Evolutionary conservation across 139 green algal genomes (phyloP).

Genomic region (Closterium sp.): DNA sequence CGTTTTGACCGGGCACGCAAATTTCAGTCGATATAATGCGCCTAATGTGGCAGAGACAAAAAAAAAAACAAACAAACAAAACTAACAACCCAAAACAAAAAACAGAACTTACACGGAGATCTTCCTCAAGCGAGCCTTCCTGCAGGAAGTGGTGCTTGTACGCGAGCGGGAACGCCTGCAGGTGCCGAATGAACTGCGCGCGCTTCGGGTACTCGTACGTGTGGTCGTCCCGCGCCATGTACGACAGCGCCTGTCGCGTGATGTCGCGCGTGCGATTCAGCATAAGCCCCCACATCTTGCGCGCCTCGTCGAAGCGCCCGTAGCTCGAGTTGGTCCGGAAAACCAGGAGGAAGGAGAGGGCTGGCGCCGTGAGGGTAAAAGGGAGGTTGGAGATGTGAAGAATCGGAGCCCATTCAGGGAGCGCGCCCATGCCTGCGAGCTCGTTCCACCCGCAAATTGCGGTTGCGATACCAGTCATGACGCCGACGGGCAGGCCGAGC

Average conservation of each 20-base stretch:
- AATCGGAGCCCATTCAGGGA: conserved; percentile 15
- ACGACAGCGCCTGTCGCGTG: conserved; percentile 21
- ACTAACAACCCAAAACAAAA: no score
- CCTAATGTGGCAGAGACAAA: no score
- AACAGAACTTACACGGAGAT: conserved; percentile 25
- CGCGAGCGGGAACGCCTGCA: conserved; percentile 31
- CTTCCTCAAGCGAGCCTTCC: conserved; percentile 28
- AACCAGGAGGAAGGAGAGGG: conserved; percentile 43
- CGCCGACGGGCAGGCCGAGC: conserved; percentile 9
- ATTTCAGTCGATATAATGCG: no score
- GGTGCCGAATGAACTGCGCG: conserved; percentile 27
- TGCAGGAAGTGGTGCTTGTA: conserved; percentile 43
- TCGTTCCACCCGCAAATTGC: conserved; percentile 20
- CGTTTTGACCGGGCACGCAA: no score
- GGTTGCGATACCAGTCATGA: conserved; percentile 4
- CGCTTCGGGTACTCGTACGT: conserved; percentile 24
- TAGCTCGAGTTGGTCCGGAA: conserved; percentile 48
- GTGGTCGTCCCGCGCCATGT: conserved; percentile 8
- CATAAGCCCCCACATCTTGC: conserved; percentile 44
- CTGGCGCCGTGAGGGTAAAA: conserved; percentile 32
- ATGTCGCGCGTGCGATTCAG: no score
- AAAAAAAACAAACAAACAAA: no score
- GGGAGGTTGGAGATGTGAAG: conserved; percentile 30
- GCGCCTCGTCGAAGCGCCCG: conserved; percentile 45
- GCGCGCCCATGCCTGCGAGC: neutral